These are phyloP conservation scores for Ulota crispa DNA, from an alignment of 225 moss, liverwort and hornwort species.

Conservation along the genomic window DNA sequence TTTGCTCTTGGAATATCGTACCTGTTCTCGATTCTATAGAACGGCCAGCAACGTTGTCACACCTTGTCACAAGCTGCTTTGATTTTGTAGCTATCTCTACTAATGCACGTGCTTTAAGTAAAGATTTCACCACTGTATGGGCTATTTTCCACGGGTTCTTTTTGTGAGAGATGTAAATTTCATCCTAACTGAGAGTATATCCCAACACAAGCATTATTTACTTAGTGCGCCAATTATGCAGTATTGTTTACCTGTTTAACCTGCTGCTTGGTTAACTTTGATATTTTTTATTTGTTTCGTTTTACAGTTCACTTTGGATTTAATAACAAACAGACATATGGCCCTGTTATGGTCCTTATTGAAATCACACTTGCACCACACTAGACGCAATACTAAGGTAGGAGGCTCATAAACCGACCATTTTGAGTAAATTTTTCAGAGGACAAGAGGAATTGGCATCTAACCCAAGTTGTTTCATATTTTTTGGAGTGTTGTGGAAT, in stretches of 20 bases:
- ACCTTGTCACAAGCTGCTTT: conserved; percentile 40
- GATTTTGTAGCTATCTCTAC: conserved; percentile 29
- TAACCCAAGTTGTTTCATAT: too few relatives aligned
- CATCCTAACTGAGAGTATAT: background rate
- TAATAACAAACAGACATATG: background rate
- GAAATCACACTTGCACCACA: too few relatives aligned
- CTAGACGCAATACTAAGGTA: too few relatives aligned
- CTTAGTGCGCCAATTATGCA: background rate
- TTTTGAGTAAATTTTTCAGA: too few relatives aligned
- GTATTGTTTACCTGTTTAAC: background rate
- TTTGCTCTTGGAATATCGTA: conserved; percentile 8
- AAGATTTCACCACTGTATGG: background rate
- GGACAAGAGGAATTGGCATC: too few relatives aligned
- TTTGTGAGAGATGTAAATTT: background rate
- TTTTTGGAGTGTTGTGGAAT: too few relatives aligned
- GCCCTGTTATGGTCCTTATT: background rate
- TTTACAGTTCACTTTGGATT: background rate
- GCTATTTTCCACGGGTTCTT: background rate
- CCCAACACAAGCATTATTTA: background rate
- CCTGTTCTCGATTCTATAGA: conserved; percentile 34
- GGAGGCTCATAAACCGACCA: too few relatives aligned
- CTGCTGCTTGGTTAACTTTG: background rate
- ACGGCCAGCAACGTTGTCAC: conserved; percentile 40
- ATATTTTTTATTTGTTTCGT: background rate
- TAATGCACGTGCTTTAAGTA: conserved; percentile 19